These are phyloP conservation scores for Thymus quinquecostatus DNA, from an alignment of 257 asterid species.

Conservation along the genomic window DNA sequence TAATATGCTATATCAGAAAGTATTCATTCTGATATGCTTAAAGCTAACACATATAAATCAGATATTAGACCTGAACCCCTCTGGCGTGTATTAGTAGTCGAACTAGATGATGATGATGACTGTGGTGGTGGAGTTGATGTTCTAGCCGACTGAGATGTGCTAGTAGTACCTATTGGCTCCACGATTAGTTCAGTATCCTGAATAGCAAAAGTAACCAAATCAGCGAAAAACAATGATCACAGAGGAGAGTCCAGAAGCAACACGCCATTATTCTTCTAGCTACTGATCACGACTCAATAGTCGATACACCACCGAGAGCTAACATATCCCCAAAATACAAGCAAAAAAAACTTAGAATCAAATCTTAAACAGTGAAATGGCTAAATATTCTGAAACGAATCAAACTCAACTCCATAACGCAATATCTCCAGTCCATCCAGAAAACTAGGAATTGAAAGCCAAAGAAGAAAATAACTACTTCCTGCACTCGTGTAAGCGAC, in stretches of 20 bases:
- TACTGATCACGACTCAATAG: conserved; percentile 9
- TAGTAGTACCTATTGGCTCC: conserved; percentile 67
- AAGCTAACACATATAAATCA: background rate
- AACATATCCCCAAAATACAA: conserved; percentile 1
- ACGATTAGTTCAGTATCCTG: conserved; percentile 85
- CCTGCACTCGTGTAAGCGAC: conserved; percentile 1
- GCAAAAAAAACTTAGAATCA: background rate
- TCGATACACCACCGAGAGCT: background rate
- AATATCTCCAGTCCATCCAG: background rate
- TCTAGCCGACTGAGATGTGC: conserved; percentile 66
- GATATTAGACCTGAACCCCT: conserved; percentile 54
- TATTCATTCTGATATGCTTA: conserved; percentile 9
- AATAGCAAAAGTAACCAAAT: conserved; percentile 12
- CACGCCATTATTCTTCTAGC: conserved; percentile 9
- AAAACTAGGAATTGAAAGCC: background rate
- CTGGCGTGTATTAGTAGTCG: conserved; percentile 54
- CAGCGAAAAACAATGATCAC: conserved; percentile 22
- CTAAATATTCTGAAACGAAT: background rate
- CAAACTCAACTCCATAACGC: background rate
- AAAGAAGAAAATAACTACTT: too few relatives aligned
- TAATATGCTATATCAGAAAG: conserved; percentile 22
- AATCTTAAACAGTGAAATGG: conserved; percentile 16
- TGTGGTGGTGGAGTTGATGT: conserved; percentile 52
- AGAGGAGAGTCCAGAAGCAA: conserved; percentile 2
- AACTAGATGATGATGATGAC: conserved; percentile 62